A percentile compares a stretch with the other conserved stretches of the same genome.
phyloP scores from a whole-genome alignment of 768 basidiomycete species.

The Russula ochroleuca region DNA sequence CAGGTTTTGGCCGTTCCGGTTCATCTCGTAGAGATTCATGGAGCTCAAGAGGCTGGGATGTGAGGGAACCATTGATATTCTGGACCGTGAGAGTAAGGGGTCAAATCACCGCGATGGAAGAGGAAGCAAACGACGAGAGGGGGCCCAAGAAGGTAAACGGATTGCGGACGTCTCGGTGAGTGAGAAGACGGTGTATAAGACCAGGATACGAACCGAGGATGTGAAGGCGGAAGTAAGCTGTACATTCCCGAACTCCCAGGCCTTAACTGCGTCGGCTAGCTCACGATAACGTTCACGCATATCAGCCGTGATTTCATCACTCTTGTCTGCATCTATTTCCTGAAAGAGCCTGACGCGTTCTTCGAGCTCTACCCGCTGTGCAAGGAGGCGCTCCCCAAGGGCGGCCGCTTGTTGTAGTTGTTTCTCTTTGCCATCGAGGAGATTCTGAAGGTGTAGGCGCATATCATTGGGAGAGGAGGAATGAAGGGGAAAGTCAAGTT shows the following conservation, averaged over 20 bases:
- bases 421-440: constrained; percentile 87
- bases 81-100: constrained; percentile 4
- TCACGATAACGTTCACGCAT: constrained; percentile 72
- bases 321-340: constrained; percentile 60
- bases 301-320: constrained; percentile 59
- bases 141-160: constrained; percentile 25
- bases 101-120: constrained; percentile 20
- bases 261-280: constrained; percentile 65
- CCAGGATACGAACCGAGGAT: constrained; percentile 48
- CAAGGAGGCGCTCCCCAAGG: constrained; percentile 89
- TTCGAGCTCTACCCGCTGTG: constrained; percentile 91
- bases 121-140: constrained; percentile 17
- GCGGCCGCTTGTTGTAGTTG: constrained; percentile 89
- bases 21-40: constrained; percentile 56
- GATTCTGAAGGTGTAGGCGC: constrained; percentile 43
- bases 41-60: constrained; percentile 13
- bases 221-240: constrained; percentile 68
- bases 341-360: constrained; percentile 80
- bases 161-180: constrained; percentile 1
- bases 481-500: constrained; percentile 19
- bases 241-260: constrained; percentile 78
- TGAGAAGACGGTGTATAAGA: constrained; percentile 2
- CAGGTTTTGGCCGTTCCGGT: constrained; percentile 57
- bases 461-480: constrained; percentile 32
- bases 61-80: constrained; percentile 35